Evolutionary conservation across 2,329 filamentous ascomycete genomes (phyloP).

Genomic region (Seiridium cupressi): DNA sequence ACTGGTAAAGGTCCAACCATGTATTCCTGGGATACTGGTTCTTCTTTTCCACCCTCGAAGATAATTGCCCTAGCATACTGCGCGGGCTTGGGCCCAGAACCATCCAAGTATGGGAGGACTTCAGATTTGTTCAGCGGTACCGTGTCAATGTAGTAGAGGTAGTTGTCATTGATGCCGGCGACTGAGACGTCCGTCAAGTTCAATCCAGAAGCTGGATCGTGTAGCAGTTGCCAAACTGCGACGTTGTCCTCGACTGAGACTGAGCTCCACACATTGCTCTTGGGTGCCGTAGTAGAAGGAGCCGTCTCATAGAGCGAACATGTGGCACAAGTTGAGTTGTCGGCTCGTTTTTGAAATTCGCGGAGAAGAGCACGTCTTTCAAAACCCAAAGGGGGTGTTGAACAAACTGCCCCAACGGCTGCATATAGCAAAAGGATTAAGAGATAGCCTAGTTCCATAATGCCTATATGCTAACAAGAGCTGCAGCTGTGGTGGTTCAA

Average conservation of each 20-base stretch:
- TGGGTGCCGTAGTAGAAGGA: conserved; percentile 31
- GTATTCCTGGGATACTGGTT: conserved; percentile 45
- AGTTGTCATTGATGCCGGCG: conserved; percentile 41
- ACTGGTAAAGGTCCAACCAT: conserved; percentile 49
- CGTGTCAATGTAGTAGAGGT: conserved; percentile 44
- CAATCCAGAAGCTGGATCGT: conserved; percentile 36
- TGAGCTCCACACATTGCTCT: conserved; percentile 37
- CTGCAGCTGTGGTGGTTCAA: too few species aligned
- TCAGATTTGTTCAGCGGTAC: conserved; percentile 47
- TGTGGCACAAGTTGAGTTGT: conserved; percentile 7
- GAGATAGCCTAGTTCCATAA: background rate
- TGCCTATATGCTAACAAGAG: background rate
- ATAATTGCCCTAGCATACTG: conserved; percentile 46
- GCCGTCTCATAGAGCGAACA: conserved; percentile 16
- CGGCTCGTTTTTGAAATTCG: conserved; percentile 1
- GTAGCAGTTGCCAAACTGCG: conserved; percentile 41
- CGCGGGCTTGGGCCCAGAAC: conserved; percentile 28
- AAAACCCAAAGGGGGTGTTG: conserved; percentile 9
- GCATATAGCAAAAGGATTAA: background rate
- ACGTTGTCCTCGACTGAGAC: conserved; percentile 40
- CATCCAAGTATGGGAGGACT: conserved; percentile 42
- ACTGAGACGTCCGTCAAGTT: conserved; percentile 40
- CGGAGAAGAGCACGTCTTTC: conserved; percentile 9
- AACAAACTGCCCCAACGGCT: background rate
- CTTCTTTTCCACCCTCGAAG: conserved; percentile 38